Conservation (phyloP, 2,329 filamentous ascomycete species). For the Akanthomyces dipterigenus region DNA sequence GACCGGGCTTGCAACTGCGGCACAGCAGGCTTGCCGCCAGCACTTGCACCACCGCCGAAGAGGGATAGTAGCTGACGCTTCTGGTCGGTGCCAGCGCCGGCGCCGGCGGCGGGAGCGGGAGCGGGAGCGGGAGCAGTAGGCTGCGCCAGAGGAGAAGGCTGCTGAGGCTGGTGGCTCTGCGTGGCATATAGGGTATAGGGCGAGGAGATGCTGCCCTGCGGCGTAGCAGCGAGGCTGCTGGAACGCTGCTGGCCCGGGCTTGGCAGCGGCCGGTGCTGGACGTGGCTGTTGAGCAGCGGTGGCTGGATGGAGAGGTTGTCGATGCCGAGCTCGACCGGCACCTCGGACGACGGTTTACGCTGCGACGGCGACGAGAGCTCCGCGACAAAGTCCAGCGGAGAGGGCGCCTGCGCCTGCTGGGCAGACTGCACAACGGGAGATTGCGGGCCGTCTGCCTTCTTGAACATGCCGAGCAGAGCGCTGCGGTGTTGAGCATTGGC, state of each 20-base stretch:
- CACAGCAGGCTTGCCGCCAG: neutral
- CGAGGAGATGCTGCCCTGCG: neutral
- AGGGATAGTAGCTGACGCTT: constrained; percentile 50
- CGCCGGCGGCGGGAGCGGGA: neutral
- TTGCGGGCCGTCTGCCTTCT: constrained; percentile 26
- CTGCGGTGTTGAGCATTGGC: constrained; percentile 35
- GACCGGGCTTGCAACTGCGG: constrained; percentile 4
- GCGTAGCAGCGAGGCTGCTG: neutral
- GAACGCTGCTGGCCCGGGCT: neutral
- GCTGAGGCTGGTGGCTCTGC: constrained; percentile 6
- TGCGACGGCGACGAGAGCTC: constrained; percentile 7
- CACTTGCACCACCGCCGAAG: constrained; percentile 36
- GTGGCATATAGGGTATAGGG: neutral
- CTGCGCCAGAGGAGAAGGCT: constrained; percentile 14
- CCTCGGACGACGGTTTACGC: constrained; percentile 6
- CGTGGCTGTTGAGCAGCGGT: constrained; percentile 25
- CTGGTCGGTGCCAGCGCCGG: constrained; percentile 29
- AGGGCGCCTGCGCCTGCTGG: neutral
- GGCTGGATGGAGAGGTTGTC: constrained; percentile 22
- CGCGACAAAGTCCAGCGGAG: constrained; percentile 3
- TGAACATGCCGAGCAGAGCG: constrained; percentile 49
- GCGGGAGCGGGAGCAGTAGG: neutral
- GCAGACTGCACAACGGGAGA: constrained; percentile 13
- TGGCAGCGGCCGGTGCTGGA: constrained; percentile 23
- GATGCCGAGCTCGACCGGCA: constrained; percentile 22